These are phyloP conservation scores for Chrysanthemum makinoi DNA, from an alignment of 129 eudicot species.

Conservation along the genomic window DNA sequence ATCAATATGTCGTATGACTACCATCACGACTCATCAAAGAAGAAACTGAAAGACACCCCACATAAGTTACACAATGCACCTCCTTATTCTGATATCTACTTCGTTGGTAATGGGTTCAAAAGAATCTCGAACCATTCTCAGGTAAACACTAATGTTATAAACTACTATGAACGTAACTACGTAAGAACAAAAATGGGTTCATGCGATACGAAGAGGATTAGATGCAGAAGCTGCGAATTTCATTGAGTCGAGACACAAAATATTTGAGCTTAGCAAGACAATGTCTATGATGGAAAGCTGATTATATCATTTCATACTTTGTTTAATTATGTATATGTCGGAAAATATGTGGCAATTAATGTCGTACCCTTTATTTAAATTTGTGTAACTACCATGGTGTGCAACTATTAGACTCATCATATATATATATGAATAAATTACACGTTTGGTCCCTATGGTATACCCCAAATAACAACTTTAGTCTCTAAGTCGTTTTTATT, in stretches of 20 bases:
- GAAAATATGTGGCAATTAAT: neutral
- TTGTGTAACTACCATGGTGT: neutral
- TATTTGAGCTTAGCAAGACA: conserved; percentile 41
- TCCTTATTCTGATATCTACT: conserved; percentile 31
- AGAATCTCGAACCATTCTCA: conserved; percentile 10
- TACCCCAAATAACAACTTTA: too few relatives aligned
- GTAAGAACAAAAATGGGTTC: neutral
- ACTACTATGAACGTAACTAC: conserved; percentile 12
- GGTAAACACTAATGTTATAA: conserved; percentile 15
- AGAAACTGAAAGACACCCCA: conserved; percentile 24
- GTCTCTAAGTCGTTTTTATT: too few relatives aligned
- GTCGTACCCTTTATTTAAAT: conserved; percentile 1
- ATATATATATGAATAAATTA: too few relatives aligned
- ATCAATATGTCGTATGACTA: conserved; percentile 22
- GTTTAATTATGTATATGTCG: neutral
- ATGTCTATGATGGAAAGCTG: conserved; percentile 34
- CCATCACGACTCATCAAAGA: conserved; percentile 13
- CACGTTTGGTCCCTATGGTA: too few relatives aligned
- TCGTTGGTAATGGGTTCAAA: conserved; percentile 28
- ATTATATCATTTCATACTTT: neutral
- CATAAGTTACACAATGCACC: conserved; percentile 34
- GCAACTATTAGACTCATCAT: neutral
- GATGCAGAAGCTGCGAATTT: conserved; percentile 62
- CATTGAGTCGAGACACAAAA: conserved; percentile 45
- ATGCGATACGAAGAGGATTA: conserved; percentile 17